These are phyloP conservation scores for Aureobasidium zeae DNA, from an alignment of 2,329 filamentous ascomycete genomes.

Conservation along the genomic window DNA sequence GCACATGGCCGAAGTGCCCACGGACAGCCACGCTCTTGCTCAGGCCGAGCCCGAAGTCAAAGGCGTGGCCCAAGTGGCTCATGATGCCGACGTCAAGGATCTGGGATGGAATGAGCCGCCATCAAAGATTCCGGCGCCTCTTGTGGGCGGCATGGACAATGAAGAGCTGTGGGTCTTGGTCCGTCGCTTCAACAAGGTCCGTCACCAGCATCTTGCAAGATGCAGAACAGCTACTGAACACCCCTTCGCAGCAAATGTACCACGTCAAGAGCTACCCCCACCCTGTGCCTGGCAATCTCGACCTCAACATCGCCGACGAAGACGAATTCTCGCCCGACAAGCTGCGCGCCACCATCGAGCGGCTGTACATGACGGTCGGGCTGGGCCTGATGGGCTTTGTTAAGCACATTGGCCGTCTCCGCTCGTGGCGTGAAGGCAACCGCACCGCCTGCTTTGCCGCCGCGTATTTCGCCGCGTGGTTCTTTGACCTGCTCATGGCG, in stretches of 20 bases:
- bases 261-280: slow-evolving; percentile 59
- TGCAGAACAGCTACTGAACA: slow-evolving; percentile 21
- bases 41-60: slow-evolving; percentile 35
- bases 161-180: slow-evolving; percentile 65
- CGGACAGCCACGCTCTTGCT: slow-evolving; percentile 40
- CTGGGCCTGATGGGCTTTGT: slow-evolving; percentile 55
- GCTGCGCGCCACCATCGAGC: slow-evolving; percentile 65
- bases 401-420: slow-evolving; percentile 66
- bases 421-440: slow-evolving; percentile 67
- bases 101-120: slow-evolving; percentile 60
- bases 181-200: slow-evolving; percentile 61
- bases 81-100: slow-evolving; percentile 49
- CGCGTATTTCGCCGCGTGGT: slow-evolving; percentile 59
- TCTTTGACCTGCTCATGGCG: slow-evolving; percentile 61
- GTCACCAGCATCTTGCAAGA: neutral
- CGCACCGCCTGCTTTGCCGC: slow-evolving; percentile 58
- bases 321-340: slow-evolving; percentile 83
- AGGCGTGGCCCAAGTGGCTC: slow-evolving; percentile 36
- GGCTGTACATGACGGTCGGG: slow-evolving; percentile 71
- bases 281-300: slow-evolving; percentile 57
- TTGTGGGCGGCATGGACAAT: slow-evolving; percentile 60
- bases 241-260: slow-evolving; percentile 50
- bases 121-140: slow-evolving; percentile 45
- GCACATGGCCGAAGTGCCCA: slow-evolving; percentile 34
- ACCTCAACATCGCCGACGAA: slow-evolving; percentile 71